Evolutionary conservation across 176 grass and related monocot genomes (phyloP), one percentile per base, ranked within the genome.

Genomic region (Carex littledalei): DNA sequence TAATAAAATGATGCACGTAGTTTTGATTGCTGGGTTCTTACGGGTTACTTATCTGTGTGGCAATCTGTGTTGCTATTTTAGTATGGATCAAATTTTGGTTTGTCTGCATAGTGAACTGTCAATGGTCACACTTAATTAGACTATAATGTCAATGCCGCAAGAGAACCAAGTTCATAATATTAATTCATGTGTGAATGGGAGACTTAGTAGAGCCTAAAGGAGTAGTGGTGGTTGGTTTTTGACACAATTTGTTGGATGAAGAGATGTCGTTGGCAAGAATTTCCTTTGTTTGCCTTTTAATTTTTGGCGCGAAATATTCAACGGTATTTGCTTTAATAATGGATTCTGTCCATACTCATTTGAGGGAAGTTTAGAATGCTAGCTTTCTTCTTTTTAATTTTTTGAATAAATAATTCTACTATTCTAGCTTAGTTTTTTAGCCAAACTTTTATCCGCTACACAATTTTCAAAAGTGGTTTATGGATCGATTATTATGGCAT

Each of bases 331-430:
- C 81, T 83, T 68, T 34, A 54, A 17, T 53, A 83, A 83, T 83
- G 81, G 81, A 83, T 83, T 83, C 81, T 83, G 37, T 83, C 62
- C 81, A 83, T 83, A 83, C 81, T 56, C 81, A 18, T 54, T 83
- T 17, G 74, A 78, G 2, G 22, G 13, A 56, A 78, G 3, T n/a
- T 43, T 43, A 43, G 7, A 45, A 71, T 10, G 35, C 14, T n/a
- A 69, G 66, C 32, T 39, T 63, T 8, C 18, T 63, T 49, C 45
- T 65, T 12, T 65, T 32, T 12, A 1, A 3, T 65, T 65, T 32
- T 15, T 8, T 6, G 3, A 32, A 43, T 71, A 71, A 71, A 45
- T 17, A 71, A 71, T 71, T 37, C 5, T 39, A 39, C 5, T 39
- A 39, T 39, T 39, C 8, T 45, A 43, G 16, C 35, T 45, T 20